Conservation (phyloP, 495 filamentous ascomycete genomes). For the Darksidea phi region DNA sequence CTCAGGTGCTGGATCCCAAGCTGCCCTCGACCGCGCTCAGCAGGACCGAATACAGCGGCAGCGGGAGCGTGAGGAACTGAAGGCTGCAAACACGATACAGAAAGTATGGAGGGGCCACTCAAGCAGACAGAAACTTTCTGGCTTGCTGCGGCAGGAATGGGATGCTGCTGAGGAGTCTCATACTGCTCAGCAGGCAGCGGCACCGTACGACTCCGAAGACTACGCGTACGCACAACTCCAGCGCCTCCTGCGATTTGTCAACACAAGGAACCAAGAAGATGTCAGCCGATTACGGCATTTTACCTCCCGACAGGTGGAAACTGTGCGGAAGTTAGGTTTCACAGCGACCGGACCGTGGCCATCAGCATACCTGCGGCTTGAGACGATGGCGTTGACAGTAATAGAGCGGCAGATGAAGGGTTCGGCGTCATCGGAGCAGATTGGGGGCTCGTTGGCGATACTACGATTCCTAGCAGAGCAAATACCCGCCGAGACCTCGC, state of each 20-base stretch:
- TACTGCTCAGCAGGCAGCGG: neutral
- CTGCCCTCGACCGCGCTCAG: slow-evolving; percentile 79
- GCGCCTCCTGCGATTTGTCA: slow-evolving; percentile 42
- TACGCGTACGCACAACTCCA: slow-evolving; percentile 47
- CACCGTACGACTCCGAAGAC: slow-evolving; percentile 50
- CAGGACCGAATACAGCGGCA: slow-evolving; percentile 78
- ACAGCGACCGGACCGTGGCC: slow-evolving; percentile 39
- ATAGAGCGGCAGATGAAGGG: slow-evolving; percentile 24
- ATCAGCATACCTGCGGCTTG: slow-evolving; percentile 39
- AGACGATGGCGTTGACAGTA: slow-evolving; percentile 36
- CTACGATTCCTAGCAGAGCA: slow-evolving; percentile 33
- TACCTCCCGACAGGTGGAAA: slow-evolving; percentile 39
- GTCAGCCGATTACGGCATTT: slow-evolving; percentile 40
- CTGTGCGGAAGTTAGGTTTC: slow-evolving; percentile 20
- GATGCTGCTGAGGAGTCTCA: slow-evolving; percentile 49
- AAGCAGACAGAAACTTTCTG: slow-evolving; percentile 57
- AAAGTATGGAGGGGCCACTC: slow-evolving; percentile 79
- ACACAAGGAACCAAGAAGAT: slow-evolving; percentile 36
- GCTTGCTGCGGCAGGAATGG: slow-evolving; percentile 63
- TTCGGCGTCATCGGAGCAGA: neutral
- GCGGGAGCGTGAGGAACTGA: slow-evolving; percentile 74
- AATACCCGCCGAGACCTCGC: slow-evolving; percentile 28
- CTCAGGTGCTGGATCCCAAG: slow-evolving; percentile 59
- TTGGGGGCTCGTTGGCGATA: slow-evolving; percentile 12
- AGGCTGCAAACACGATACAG: slow-evolving; percentile 73